Evolutionary conservation across 2,329 filamentous ascomycete genomes (phyloP), one percentile per base, ranked within the genome.

Genomic region (Aspergillus glaucus): DNA sequence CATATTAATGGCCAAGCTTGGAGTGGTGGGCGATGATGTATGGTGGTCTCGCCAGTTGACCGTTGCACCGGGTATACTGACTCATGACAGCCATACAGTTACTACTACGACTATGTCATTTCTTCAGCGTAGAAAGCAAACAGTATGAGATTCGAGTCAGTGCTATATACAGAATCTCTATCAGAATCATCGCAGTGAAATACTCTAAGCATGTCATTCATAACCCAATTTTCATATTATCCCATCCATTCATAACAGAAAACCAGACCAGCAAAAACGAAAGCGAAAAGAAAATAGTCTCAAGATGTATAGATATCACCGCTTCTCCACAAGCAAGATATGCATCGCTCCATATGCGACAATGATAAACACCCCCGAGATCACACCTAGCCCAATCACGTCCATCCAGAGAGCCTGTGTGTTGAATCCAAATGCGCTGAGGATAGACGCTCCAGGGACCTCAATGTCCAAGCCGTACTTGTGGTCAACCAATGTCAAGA

Each of bases 381-480:
- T 94, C 9, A 93, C 76, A 5, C 81, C 89, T 12, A 98, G 73
- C 43, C 88, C 91, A 45, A 86, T 75, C 22, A 93, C 82, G 68
- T 98, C 93, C 41, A 74, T 73, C 91, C 90, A 96, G 49, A 95
- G 78, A 0, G 88, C 89, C 51, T 84, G 76, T 24, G 91, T 94
- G 63, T 95, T 80, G 67, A 98, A 98, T 1, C 93, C 93, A 67
- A 98, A 98, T 0, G 87, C 89, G 68, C 88, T 95, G 48, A 98
- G 73, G 57, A 98, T 98, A 0, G 90, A 88, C 1, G 92, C 90
- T 30, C 93, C 93, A 0, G 93, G 93, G 0, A 98, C 90, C 46
- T 93, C 92, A 54, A 98, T 98, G 62, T 97, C 90, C 4, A 98
- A 80, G 5, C 93, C 93, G 56, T 95, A 96, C 70, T 97, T 94